phyloP scores from a whole-genome alignment of 495 filamentous ascomycete genomes.

The Amniculicola lignicola region DNA sequence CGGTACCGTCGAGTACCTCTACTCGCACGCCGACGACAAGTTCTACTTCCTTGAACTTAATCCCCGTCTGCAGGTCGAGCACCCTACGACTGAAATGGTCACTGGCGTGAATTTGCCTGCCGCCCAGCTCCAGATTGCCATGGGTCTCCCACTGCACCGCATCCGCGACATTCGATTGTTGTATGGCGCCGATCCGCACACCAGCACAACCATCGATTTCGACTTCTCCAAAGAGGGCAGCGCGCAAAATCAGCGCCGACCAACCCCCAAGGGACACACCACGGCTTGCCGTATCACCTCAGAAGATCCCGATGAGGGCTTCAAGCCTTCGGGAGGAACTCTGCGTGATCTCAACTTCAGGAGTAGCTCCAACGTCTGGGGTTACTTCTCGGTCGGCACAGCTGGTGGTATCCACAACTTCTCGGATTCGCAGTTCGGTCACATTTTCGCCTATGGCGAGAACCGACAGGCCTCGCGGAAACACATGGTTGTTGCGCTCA shows the following conservation, averaged over 20 bases:
- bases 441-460: constrained; percentile 99
- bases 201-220: constrained; percentile 87
- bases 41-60: constrained; percentile 99
- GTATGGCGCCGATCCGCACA: constrained; percentile 91
- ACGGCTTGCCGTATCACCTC: constrained; percentile 99
- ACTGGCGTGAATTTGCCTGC: constrained; percentile 95
- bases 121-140: constrained; percentile 96
- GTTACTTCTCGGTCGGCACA: constrained; percentile 98
- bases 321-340: constrained; percentile 98
- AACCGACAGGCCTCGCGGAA: constrained; percentile 93
- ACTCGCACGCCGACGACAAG: constrained; percentile 96
- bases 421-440: constrained; percentile 98
- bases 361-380: constrained; percentile 97
- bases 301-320: constrained; percentile 97
- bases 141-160: constrained; percentile 94
- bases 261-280: constrained; percentile 90
- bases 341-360: constrained; percentile 99
- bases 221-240: constrained; percentile 88
- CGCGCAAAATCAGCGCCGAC: constrained; percentile 78
- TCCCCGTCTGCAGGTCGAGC: constrained; percentile 97
- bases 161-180: constrained; percentile 94
- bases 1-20: constrained; percentile 98
- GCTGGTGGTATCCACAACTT: constrained; percentile 97
- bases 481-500: constrained; percentile 98
- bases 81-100: constrained; percentile 99